Conservation (phyloP, 2,329 filamentous ascomycete species). For the Fusarium drepaniforme region DNA sequence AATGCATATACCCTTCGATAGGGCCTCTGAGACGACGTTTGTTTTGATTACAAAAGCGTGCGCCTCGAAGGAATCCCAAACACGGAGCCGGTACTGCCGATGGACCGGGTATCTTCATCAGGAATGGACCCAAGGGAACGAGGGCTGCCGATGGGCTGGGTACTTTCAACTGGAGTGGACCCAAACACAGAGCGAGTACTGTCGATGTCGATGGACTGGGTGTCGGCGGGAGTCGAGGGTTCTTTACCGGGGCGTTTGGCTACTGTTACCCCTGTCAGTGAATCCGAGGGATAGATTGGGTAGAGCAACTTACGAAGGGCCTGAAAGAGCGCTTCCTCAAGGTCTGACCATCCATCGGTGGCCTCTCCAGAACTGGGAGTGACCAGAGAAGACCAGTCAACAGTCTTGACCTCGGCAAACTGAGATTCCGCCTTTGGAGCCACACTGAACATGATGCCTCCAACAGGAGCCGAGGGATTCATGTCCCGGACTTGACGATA, state of each 20-base stretch:
- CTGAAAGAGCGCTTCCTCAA: not conserved
- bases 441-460: not conserved
- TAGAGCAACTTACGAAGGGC: not conserved
- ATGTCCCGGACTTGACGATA: not conserved
- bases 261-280: not conserved
- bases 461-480: not conserved
- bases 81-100: not conserved
- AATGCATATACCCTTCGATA: not conserved
- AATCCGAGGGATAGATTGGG: not conserved
- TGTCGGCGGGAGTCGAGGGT: not conserved
- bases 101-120: not conserved
- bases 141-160: not conserved
- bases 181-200: not conserved
- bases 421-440: not conserved
- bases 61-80: not conserved
- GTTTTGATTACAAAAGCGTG: not conserved
- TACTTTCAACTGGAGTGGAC: not conserved
- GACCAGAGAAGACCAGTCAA: not conserved
- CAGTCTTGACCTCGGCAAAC: not conserved
- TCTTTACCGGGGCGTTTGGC: not conserved
- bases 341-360: not conserved
- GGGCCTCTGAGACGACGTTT: not conserved
- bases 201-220: not conserved
- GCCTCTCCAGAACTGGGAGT: not conserved
- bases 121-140: not conserved